Conservation (phyloP, 2,329 filamentous ascomycete species). For the Cryphonectria parasitica region DNA sequence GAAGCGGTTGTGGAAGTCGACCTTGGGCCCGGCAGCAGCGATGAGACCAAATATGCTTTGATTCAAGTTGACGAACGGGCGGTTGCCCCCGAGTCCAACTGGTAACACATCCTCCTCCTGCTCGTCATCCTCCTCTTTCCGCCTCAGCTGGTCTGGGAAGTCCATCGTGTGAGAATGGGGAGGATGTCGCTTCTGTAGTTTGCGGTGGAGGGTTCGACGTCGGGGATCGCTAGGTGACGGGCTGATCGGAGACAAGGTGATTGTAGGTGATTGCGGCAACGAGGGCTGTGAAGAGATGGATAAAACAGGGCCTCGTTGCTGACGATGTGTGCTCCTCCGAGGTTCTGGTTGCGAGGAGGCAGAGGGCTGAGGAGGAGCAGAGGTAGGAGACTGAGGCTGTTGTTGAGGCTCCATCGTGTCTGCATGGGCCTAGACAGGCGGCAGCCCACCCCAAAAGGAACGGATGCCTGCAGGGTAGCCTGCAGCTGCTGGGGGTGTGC, state of each 20-base stretch:
- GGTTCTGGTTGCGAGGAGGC: conserved; percentile 6
- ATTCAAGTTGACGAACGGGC: conserved; percentile 73
- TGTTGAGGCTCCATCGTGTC: conserved; percentile 26
- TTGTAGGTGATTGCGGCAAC: conserved; percentile 14
- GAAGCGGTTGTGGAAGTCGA: conserved; percentile 81
- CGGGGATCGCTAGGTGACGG: conserved; percentile 41
- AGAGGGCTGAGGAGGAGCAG: conserved; percentile 16
- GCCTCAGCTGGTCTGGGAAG: conserved; percentile 57
- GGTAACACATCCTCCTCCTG: conserved; percentile 53
- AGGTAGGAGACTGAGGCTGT: conserved; percentile 14
- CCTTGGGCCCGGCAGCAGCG: conserved; percentile 80
- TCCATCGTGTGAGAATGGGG: conserved; percentile 46
- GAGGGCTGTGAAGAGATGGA: conserved; percentile 13
- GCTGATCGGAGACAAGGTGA: conserved; percentile 29
- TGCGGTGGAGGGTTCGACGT: conserved; percentile 45
- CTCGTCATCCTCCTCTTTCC: conserved; percentile 51
- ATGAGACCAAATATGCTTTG: conserved; percentile 95
- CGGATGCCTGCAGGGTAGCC: conserved; percentile 25
- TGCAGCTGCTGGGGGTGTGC: conserved; percentile 2
- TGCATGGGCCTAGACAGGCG: conserved; percentile 24
- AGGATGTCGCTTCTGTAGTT: conserved; percentile 46
- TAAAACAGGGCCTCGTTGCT: conserved; percentile 6
- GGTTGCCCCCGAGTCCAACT: conserved; percentile 48
- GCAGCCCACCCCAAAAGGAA: conserved; percentile 21
- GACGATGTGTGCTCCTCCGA: conserved; percentile 15